A percentile compares a stretch with the other conserved stretches of the same genome.
These are phyloP conservation scores for Gymnopilus dilepis DNA, from an alignment of 768 basidiomycete genomes.

Conservation along the genomic window DNA sequence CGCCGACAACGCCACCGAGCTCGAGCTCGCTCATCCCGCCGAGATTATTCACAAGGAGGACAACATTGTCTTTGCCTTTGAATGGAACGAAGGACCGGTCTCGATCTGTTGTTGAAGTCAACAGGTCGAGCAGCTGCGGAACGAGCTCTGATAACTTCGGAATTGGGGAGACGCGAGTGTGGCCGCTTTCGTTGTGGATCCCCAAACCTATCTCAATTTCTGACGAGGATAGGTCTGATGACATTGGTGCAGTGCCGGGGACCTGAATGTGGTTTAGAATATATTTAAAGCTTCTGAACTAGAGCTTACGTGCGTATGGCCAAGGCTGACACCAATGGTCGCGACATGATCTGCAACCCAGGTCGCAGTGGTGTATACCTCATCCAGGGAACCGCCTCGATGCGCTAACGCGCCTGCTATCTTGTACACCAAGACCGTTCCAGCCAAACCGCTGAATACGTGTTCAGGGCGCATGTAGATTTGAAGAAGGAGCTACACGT, in stretches of 20 bases:
- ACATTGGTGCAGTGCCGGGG: conserved; percentile 70
- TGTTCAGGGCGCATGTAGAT: not conserved
- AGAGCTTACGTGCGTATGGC: conserved; percentile 81
- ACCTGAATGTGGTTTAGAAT: conserved; percentile 49
- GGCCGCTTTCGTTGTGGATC: conserved; percentile 90
- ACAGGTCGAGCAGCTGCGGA: conserved; percentile 67
- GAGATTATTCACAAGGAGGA: conserved; percentile 86
- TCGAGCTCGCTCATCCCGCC: conserved; percentile 88
- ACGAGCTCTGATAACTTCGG: conserved; percentile 76
- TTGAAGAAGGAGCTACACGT: conserved; percentile 4
- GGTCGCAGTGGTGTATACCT: conserved; percentile 70
- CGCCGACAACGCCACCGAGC: conserved; percentile 68
- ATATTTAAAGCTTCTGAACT: conserved; percentile 13
- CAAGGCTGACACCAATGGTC: conserved; percentile 86
- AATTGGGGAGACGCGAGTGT: conserved; percentile 67
- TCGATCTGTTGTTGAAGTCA: conserved; percentile 73
- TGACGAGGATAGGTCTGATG: conserved; percentile 57
- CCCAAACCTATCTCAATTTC: conserved; percentile 92
- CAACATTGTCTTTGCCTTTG: conserved; percentile 69
- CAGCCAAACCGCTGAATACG: conserved; percentile 73
- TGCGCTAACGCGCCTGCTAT: conserved; percentile 84
- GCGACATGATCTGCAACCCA: conserved; percentile 70
- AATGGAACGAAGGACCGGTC: conserved; percentile 83
- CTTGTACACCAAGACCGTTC: conserved; percentile 87
- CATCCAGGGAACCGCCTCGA: conserved; percentile 67